These are phyloP conservation scores for Endocalyx cinctus DNA, from an alignment of 2,329 filamentous ascomycete species.

Conservation along the genomic window DNA sequence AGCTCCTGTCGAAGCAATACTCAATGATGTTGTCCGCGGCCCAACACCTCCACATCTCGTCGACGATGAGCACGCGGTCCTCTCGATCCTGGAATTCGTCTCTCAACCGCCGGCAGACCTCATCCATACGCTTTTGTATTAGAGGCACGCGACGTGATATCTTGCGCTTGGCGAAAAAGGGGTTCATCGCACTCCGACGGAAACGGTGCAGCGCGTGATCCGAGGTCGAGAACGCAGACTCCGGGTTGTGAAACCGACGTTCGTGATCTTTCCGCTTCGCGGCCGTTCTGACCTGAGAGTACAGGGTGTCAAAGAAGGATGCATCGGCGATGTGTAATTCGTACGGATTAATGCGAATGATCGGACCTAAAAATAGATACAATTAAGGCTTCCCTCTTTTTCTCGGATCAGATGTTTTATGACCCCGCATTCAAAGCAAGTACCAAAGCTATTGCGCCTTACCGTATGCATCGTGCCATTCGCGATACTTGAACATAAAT, in stretches of 20 bases:
- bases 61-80: background rate
- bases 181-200: conserved; percentile 9
- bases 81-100: conserved; percentile 9
- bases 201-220: conserved; percentile 6
- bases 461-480: conserved; percentile 11
- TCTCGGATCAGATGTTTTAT: too few relatives aligned
- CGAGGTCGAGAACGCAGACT: conserved; percentile 8
- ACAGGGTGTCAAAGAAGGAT: background rate
- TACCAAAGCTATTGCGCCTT: background rate
- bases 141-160: conserved; percentile 2
- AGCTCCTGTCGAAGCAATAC: background rate
- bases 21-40: background rate
- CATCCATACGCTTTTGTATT: conserved; percentile 3
- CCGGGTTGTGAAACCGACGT: conserved; percentile 4
- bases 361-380: conserved; percentile 3
- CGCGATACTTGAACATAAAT: conserved; percentile 7
- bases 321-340: background rate
- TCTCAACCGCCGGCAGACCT: background rate
- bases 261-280: conserved; percentile 4
- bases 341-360: conserved; percentile 10
- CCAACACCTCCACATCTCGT: background rate
- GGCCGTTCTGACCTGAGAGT: background rate
- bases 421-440: too few relatives aligned
- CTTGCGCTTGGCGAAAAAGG: conserved; percentile 23
- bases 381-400: too few relatives aligned